Percentiles rank a stretch among this genome's conserved stretches.
phyloP scores from a whole-genome alignment of 2,329 filamentous ascomycete genomes.

The Sclerotinia spermophila region DNA sequence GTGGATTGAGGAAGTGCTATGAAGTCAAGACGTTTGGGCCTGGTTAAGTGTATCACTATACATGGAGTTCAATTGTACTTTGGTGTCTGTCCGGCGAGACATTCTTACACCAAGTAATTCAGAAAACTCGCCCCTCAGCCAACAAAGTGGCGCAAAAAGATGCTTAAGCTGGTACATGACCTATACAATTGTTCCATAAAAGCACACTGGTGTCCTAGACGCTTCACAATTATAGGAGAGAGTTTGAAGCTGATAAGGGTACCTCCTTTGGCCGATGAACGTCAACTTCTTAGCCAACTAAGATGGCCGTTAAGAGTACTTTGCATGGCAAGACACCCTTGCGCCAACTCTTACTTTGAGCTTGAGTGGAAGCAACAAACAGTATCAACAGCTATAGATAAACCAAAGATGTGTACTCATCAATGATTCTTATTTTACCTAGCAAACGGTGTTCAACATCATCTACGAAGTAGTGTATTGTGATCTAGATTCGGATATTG shows the following conservation, averaged over 20 bases:
- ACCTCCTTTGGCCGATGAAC: neutral
- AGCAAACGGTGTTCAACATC: neutral
- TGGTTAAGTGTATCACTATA: conserved; percentile 6
- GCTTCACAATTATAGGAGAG: neutral
- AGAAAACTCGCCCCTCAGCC: conserved; percentile 2
- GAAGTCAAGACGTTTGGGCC: conserved; percentile 4
- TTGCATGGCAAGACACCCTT: neutral
- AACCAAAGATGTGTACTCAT: neutral
- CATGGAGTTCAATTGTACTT: conserved; percentile 9
- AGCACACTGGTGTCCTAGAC: neutral
- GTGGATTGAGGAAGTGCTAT: neutral
- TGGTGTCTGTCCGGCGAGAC: conserved; percentile 12
- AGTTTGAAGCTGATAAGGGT: neutral
- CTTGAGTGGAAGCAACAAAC: neutral
- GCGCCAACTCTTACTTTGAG: neutral
- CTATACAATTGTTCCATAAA: neutral
- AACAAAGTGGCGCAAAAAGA: neutral
- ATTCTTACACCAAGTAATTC: conserved; percentile 13
- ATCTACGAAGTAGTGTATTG: neutral
- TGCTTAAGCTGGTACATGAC: neutral
- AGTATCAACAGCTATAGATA: neutral
- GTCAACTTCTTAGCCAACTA: neutral
- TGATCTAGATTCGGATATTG: no score
- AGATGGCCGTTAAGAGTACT: neutral
- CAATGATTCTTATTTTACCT: neutral